phyloP scores from a whole-genome alignment of 2,329 filamentous ascomycete species.

The Fusarium palustre region DNA sequence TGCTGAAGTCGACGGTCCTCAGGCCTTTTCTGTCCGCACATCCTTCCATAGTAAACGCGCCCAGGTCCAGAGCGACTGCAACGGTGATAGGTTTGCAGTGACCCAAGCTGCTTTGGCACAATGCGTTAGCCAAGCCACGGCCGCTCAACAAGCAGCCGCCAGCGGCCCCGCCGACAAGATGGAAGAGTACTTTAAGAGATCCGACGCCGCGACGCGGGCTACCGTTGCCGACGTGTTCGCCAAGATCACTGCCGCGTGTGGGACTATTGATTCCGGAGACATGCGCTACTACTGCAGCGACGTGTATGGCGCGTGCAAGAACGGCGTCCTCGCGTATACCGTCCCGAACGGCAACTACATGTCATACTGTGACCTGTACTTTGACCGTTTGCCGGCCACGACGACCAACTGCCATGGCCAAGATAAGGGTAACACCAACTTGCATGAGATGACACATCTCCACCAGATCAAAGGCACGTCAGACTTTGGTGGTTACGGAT shows the following conservation, averaged over 20 bases:
- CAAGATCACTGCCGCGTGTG: conserved; percentile 66
- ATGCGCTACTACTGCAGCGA: conserved; percentile 71
- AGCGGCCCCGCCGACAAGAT: conserved; percentile 63
- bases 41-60: conserved; percentile 65
- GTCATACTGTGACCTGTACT: conserved; percentile 72
- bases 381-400: conserved; percentile 63
- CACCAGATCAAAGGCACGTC: conserved; percentile 67
- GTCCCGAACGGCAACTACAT: conserved; percentile 65
- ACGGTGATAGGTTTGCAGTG: conserved; percentile 57
- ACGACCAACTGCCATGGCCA: conserved; percentile 68
- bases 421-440: conserved; percentile 72
- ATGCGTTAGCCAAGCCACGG: conserved; percentile 64
- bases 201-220: conserved; percentile 56
- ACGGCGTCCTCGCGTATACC: conserved; percentile 70
- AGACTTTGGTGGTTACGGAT: conserved; percentile 69
- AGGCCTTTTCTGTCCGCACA: conserved; percentile 63
- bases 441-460: conserved; percentile 75
- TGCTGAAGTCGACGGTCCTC: conserved; percentile 66
- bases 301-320: conserved; percentile 62
- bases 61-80: conserved; percentile 65
- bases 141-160: conserved; percentile 63
- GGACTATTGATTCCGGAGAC: conserved; percentile 59
- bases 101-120: conserved; percentile 65
- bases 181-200: conserved; percentile 73
- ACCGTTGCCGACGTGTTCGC: conserved; percentile 65